phyloP scores from a whole-genome alignment of 768 basidiomycete genomes.

The Kockovaella imperatae region DNA sequence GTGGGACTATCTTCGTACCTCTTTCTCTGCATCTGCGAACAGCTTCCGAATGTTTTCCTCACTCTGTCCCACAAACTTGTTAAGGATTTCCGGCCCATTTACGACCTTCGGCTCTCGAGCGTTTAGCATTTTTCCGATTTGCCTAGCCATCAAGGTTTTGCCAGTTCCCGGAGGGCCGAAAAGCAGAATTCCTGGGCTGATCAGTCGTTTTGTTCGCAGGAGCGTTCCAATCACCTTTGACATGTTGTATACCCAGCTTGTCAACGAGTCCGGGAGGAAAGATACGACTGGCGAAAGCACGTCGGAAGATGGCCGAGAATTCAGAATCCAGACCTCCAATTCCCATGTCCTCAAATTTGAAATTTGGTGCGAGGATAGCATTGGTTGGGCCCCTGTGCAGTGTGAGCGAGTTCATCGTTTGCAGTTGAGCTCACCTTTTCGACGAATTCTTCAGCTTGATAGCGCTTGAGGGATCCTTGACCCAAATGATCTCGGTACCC shows the following conservation, averaged over 20 bases:
- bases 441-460: conserved; percentile 89
- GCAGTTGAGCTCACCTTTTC: conserved; percentile 59
- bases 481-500: conserved; percentile 81
- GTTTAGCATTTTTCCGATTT: conserved; percentile 99
- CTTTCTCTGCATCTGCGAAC: conserved; percentile 96
- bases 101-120: conserved; percentile 96
- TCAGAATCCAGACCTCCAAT: conserved; percentile 95
- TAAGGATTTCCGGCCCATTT: conserved; percentile 94
- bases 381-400: conserved; percentile 74
- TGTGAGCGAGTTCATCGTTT: not conserved
- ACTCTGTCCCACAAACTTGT: conserved; percentile 91
- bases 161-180: conserved; percentile 97
- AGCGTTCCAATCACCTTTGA: conserved; percentile 62
- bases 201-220: not conserved
- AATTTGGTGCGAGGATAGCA: conserved; percentile 92
- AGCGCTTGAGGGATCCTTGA: conserved; percentile 69
- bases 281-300: conserved; percentile 96
- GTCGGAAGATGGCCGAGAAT: conserved; percentile 92
- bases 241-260: conserved; percentile 95
- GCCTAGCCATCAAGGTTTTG: conserved; percentile 93
- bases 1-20: conserved; percentile 52
- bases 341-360: conserved; percentile 99
- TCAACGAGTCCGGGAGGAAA: conserved; percentile 95
- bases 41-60: conserved; percentile 98
- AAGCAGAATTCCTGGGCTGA: conserved; percentile 72